Evolutionary conservation across 306 rosid genomes (phyloP).

Genomic region (Gastrolobium bilobum): DNA sequence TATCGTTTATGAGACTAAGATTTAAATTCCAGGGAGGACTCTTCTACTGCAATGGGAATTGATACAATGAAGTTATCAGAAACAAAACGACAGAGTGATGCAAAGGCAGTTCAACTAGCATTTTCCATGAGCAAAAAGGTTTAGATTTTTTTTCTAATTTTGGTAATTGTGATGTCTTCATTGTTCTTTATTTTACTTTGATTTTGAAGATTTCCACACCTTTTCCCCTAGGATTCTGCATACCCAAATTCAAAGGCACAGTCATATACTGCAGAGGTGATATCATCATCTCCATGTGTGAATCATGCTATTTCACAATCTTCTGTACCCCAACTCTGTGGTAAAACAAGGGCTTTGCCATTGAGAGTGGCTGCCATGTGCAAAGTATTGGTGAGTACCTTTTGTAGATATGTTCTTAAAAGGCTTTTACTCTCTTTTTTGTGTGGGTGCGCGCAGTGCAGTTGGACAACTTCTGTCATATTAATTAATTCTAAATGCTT

Average conservation of each 20-base stretch:
- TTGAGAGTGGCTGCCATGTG: conserved; percentile 83
- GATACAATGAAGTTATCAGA: conserved; percentile 61
- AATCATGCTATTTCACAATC: conserved; percentile 57
- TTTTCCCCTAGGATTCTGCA: conserved; percentile 67
- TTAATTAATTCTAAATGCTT: conserved; percentile 18
- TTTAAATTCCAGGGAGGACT: conserved; percentile 76
- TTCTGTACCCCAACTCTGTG: conserved; percentile 74
- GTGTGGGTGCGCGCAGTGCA: not conserved
- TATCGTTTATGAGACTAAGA: conserved; percentile 50
- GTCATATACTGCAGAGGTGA: conserved; percentile 69
- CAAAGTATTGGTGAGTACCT: conserved; percentile 86
- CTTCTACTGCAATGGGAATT: conserved; percentile 63
- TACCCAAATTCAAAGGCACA: conserved; percentile 78
- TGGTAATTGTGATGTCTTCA: conserved; percentile 5
- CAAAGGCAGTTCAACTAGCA: conserved; percentile 90
- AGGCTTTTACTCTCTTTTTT: not conserved
- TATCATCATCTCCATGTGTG: conserved; percentile 71
- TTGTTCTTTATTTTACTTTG: conserved; percentile 20
- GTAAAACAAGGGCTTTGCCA: conserved; percentile 73
- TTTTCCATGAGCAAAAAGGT: conserved; percentile 77
- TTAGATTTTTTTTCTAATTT: conserved; percentile 40
- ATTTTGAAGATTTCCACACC: conserved; percentile 32
- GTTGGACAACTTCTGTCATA: conserved; percentile 35
- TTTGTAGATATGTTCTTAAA: conserved; percentile 17
- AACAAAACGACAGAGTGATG: conserved; percentile 82